Percentiles rank a stretch among this genome's conserved stretches.
phyloP scores from a whole-genome alignment of 2,329 filamentous ascomycete species.

The Neonectria hederae region DNA sequence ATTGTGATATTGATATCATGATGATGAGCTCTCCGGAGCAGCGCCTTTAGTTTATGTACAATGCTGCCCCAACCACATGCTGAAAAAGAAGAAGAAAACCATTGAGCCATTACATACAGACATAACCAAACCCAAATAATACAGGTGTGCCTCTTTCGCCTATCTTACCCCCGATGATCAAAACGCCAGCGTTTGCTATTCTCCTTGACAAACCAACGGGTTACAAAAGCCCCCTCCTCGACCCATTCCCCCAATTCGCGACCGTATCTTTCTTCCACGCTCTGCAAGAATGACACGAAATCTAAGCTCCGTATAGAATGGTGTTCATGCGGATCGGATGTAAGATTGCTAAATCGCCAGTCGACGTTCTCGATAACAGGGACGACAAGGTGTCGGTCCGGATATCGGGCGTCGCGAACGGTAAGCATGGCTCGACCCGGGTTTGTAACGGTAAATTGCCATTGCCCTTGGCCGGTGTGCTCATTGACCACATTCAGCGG shows the following conservation, averaged over 20 bases:
- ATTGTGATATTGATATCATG: no score
- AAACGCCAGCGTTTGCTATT: slow-evolving; percentile 48
- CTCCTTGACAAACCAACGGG: slow-evolving; percentile 49
- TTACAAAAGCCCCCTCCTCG: slow-evolving; percentile 46
- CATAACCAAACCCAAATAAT: neutral
- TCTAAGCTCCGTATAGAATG: slow-evolving; percentile 40
- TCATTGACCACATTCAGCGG: slow-evolving; percentile 22
- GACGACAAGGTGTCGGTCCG: slow-evolving; percentile 44
- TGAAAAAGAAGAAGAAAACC: no score
- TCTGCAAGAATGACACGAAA: slow-evolving; percentile 37
- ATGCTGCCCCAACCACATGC: no score
- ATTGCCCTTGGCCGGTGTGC: slow-evolving; percentile 38
- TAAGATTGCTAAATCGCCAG: slow-evolving; percentile 45
- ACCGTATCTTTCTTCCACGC: slow-evolving; percentile 39
- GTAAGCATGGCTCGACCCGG: slow-evolving; percentile 47
- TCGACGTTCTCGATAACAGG: slow-evolving; percentile 46
- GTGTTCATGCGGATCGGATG: slow-evolving; percentile 41
- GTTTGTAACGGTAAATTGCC: slow-evolving; percentile 49
- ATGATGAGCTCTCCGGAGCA: no score
- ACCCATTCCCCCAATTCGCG: slow-evolving; percentile 44
- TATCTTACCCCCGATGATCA: slow-evolving; percentile 7
- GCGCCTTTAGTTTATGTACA: no score
- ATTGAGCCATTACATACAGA: neutral
- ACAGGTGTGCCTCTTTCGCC: neutral
- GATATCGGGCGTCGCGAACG: slow-evolving; percentile 45